Conservation (phyloP, 352 stramenopile species). For the Pythium plurisporium region DNA sequence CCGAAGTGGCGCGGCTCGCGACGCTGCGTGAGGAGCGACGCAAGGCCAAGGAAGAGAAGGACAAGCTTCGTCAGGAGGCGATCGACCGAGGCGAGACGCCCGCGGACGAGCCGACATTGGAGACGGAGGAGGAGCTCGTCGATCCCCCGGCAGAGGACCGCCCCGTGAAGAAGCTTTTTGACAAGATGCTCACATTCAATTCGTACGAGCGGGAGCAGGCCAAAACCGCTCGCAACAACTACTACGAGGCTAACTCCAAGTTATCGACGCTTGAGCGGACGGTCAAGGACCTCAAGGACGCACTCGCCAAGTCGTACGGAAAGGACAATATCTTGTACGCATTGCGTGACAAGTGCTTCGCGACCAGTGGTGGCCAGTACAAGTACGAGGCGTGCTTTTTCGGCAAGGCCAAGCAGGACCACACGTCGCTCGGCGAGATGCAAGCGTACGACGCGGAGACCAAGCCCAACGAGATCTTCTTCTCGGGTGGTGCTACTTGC, state of each 20-base stretch:
- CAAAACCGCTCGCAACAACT: slow-evolving; percentile 36
- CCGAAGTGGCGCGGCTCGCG: slow-evolving; percentile 52
- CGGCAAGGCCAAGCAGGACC: slow-evolving; percentile 75
- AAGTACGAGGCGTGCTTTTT: slow-evolving; percentile 87
- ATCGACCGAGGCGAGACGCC: slow-evolving; percentile 22
- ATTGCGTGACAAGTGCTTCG: slow-evolving; percentile 69
- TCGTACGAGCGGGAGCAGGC: slow-evolving; percentile 47
- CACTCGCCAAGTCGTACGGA: slow-evolving; percentile 58
- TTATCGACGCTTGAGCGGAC: slow-evolving; percentile 18
- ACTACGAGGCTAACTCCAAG: slow-evolving; percentile 38
- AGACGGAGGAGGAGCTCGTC: slow-evolving; percentile 26
- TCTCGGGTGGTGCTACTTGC: slow-evolving; percentile 70
- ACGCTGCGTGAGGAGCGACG: slow-evolving; percentile 45
- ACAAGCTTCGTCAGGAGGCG: slow-evolving; percentile 18
- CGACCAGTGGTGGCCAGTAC: slow-evolving; percentile 69
- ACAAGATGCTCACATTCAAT: slow-evolving; percentile 35
- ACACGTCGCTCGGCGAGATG: slow-evolving; percentile 72
- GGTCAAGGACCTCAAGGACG: slow-evolving; percentile 24
- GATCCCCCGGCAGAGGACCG: slow-evolving; percentile 51
- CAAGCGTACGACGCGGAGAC: slow-evolving; percentile 24
- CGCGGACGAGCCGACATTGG: slow-evolving; percentile 8
- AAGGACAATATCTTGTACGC: slow-evolving; percentile 56
- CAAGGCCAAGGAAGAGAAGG: slow-evolving; percentile 27
- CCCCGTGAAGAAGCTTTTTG: slow-evolving; percentile 58
- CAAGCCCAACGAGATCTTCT: slow-evolving; percentile 36